These are phyloP conservation scores for Herpetospermum pedunculosum DNA, from an alignment of 306 rosid genomes.

Conservation along the genomic window DNA sequence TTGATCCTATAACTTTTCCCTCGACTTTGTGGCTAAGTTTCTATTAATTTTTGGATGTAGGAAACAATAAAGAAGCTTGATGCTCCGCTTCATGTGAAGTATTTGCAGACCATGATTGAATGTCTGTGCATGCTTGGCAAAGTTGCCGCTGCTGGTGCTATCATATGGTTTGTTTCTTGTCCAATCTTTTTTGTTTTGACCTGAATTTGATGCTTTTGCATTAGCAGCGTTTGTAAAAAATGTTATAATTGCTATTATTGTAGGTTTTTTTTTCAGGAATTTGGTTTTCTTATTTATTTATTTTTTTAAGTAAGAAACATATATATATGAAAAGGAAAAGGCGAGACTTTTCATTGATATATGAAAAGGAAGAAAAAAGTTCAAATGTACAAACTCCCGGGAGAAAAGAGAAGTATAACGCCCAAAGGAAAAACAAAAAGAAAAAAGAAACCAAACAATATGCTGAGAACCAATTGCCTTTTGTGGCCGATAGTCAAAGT, in stretches of 20 bases:
- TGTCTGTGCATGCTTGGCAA: constrained; percentile 96
- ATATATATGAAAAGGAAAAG: no score
- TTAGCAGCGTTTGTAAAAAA: neutral
- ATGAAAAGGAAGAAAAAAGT: no score
- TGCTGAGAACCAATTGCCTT: no score
- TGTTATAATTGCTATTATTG: neutral
- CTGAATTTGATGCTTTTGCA: neutral
- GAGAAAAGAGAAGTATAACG: no score
- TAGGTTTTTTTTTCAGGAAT: neutral
- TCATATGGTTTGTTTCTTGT: constrained; percentile 69
- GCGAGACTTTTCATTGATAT: no score
- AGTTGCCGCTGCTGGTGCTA: constrained; percentile 98
- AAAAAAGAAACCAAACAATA: no score
- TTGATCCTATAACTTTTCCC: constrained; percentile 4
- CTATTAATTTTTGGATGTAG: constrained; percentile 33
- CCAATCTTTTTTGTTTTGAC: constrained; percentile 2
- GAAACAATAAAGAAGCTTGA: constrained; percentile 86
- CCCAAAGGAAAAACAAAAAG: no score
- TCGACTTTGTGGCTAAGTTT: constrained; percentile 22
- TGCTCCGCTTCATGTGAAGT: constrained; percentile 81
- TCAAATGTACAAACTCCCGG: no score
- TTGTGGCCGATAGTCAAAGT: no score
- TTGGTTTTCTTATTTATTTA: neutral
- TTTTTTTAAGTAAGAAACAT: neutral
- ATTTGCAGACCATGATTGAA: constrained; percentile 94